Evolutionary conservation across 1,284 basidiomycete species (phyloP).

Genomic region (Ustilago hordei): DNA sequence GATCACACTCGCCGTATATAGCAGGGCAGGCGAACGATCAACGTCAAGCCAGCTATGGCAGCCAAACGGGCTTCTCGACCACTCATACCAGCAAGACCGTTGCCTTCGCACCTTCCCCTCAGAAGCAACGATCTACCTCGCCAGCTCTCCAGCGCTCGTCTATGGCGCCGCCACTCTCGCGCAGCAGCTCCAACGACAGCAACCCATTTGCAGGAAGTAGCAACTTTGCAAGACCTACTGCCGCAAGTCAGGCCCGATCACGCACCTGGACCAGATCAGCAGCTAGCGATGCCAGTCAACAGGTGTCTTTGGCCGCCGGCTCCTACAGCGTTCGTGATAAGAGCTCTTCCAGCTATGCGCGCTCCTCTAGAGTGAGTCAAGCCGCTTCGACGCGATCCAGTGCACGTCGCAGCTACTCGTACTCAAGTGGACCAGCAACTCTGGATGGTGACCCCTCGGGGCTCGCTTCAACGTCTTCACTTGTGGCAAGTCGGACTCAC

Average conservation of each 20-base stretch:
- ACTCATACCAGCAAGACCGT: conserved; percentile 43
- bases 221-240: conserved; percentile 54
- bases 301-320: not conserved
- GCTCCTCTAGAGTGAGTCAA: conserved; percentile 15
- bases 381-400: conserved; percentile 21
- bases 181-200: conserved; percentile 19
- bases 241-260: conserved; percentile 53
- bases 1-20: not conserved
- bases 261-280: conserved; percentile 30
- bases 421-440: conserved; percentile 22
- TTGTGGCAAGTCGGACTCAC: conserved; percentile 4
- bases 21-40: not conserved
- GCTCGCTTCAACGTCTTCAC: not conserved
- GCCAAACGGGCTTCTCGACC: conserved; percentile 13
- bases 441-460: conserved; percentile 9
- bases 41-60: conserved; percentile 22
- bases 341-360: not conserved
- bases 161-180: conserved; percentile 18
- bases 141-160: conserved; percentile 18
- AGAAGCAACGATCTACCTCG: conserved; percentile 46
- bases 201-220: conserved; percentile 7
- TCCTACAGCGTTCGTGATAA: conserved; percentile 20
- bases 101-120: conserved; percentile 64
- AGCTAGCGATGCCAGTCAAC: conserved; percentile 30
- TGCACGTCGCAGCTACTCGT: conserved; percentile 37